Evolutionary conservation across 768 basidiomycete species (phyloP).

Genomic region (Kwoniella dejecticola): DNA sequence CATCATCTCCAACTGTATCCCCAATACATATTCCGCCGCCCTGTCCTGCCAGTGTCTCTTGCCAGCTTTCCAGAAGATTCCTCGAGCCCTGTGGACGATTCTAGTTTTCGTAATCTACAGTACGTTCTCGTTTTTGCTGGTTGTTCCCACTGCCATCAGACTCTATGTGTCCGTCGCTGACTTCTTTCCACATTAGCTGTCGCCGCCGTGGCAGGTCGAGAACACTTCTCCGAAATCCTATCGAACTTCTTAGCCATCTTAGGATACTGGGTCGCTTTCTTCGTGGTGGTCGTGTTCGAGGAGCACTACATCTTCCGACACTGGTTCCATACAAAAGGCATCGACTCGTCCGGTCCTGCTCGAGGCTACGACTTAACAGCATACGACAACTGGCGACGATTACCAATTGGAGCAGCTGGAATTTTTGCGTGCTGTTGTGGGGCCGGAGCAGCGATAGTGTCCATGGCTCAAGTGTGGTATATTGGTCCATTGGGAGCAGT

Average conservation of each 20-base stretch:
- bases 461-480: slow-evolving; percentile 63
- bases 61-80: slow-evolving; percentile 59
- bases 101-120: slow-evolving; percentile 55
- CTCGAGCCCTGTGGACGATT: slow-evolving; percentile 60
- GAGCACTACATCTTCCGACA: slow-evolving; percentile 62
- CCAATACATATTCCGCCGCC: slow-evolving; percentile 60
- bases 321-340: slow-evolving; percentile 21
- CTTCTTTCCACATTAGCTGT: slow-evolving; percentile 14
- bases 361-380: slow-evolving; percentile 62
- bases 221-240: slow-evolving; percentile 59
- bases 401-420: slow-evolving; percentile 62
- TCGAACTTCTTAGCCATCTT: slow-evolving; percentile 59
- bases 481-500: slow-evolving; percentile 60
- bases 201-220: slow-evolving; percentile 48
- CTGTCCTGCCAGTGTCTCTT: slow-evolving; percentile 60
- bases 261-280: slow-evolving; percentile 61
- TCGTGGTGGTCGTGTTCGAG: slow-evolving; percentile 59
- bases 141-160: no score
- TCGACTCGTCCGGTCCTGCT: slow-evolving; percentile 47
- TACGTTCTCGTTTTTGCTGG: background rate
- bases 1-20: slow-evolving; percentile 58
- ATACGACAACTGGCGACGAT: slow-evolving; percentile 59
- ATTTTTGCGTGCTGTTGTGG: slow-evolving; percentile 61
- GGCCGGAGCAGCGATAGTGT: slow-evolving; percentile 60
- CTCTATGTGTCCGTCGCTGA: no score